Evolutionary conservation across 768 basidiomycete species (phyloP), one percentile per base, ranked within the genome.

Genomic region (Kwoniella mangroviensis): DNA sequence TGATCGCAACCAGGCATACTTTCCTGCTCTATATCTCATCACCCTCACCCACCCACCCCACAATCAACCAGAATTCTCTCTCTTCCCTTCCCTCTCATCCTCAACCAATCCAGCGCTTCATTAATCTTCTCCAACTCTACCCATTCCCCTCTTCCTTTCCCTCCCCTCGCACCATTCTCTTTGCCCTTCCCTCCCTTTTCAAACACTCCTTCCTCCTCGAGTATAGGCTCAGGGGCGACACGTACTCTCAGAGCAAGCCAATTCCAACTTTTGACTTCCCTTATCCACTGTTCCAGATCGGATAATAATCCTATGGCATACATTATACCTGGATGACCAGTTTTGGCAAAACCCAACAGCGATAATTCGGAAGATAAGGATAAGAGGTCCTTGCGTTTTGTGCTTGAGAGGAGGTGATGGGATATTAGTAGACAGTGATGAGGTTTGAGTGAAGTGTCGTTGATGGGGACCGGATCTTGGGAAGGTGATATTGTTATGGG

Each of bases 321-420:
- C 54, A 92, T 90, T 55, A 91, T 85, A 4, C 90, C 91, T 13
- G 91, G 91, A 79, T 91, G 87, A 0, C 91, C 90, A 10, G 90
- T 86, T 81, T 92, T 92, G 0, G 90, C 88, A 78, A 91, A 92
- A 0, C 91, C 91, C 1, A 83, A 72, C 13, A 92, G 73, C 3
- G 82, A 82, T 51, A 91, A 86, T 7, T 87, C 84, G 15, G 86
- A 84, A 0, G 79, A 79, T 1, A 89, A 86, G 87, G 89, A 89
- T 86, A 40, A 89, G 83, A 69, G 87, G 85, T 43, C 88, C 86
- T 64, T 90, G 85, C 83, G 91, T 90, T 75, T 86, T 85, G 24
- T 74, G 0, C 77, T 78, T 4, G 82, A 74, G 22, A 83, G 60
- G 3, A 83, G 88, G 85, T 62, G 91, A 89, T 92, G 91, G 0